These are phyloP conservation scores for Begonia fuchsioides DNA, from an alignment of 306 rosid genomes.

Conservation along the genomic window DNA sequence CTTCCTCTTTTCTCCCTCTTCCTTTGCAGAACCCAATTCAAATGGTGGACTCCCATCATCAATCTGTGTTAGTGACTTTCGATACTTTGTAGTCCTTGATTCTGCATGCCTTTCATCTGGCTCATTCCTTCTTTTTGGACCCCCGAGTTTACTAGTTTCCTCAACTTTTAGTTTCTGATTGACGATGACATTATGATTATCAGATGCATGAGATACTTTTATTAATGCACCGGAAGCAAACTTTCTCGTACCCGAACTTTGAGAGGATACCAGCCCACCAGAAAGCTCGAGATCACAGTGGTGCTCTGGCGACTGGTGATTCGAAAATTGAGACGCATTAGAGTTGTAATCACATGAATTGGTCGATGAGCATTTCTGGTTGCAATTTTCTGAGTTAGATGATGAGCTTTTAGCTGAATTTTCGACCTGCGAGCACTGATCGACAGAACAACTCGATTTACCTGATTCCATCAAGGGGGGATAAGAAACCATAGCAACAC, in stretches of 20 bases:
- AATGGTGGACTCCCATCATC: constrained; percentile 13
- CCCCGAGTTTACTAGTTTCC: constrained; percentile 24
- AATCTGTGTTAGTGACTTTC: constrained; percentile 23
- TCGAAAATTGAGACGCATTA: constrained; percentile 8
- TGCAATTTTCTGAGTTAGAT: constrained; percentile 13
- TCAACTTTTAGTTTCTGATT: constrained; percentile 43
- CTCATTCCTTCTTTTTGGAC: constrained; percentile 69
- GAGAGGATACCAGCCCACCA: constrained; percentile 47
- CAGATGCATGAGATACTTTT: constrained; percentile 30
- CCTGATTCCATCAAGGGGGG: constrained; percentile 19
- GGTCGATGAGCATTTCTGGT: constrained; percentile 11
- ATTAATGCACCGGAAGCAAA: constrained; percentile 25
- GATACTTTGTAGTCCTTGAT: constrained; percentile 38
- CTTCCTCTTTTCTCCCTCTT: constrained; percentile 54
- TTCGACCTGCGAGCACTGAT: neutral
- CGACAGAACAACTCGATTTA: constrained; percentile 4
- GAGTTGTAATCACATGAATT: constrained; percentile 15
- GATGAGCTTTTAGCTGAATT: neutral
- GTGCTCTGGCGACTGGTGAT: constrained; percentile 13
- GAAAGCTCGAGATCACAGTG: constrained; percentile 28
- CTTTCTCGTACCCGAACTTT: constrained; percentile 60
- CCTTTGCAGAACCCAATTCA: constrained; percentile 13
- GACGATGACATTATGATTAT: constrained; percentile 10
- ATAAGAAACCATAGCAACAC: constrained; percentile 30
- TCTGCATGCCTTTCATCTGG: constrained; percentile 30